Percentiles rank a stretch among this genome's conserved stretches.
phyloP scores from a whole-genome alignment of 1,139 yeast species.

The Schwanniomyces etchellsii region DNA sequence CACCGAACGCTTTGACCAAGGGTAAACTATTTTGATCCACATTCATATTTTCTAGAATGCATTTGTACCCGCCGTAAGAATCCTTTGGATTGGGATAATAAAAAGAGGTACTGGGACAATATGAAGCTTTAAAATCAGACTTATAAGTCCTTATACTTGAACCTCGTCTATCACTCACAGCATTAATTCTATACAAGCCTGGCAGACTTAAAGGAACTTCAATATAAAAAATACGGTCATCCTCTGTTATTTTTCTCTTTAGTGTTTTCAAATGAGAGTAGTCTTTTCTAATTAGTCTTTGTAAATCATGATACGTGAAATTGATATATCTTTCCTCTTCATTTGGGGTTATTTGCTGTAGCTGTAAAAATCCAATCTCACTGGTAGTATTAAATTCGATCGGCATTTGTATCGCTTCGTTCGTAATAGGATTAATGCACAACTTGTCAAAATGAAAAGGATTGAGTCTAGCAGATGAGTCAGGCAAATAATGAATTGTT shows the following conservation, averaged over 20 bases:
- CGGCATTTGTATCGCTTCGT: slow-evolving; percentile 46
- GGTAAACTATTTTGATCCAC: slow-evolving; percentile 18
- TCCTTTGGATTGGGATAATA: slow-evolving; percentile 17
- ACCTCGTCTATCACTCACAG: slow-evolving; percentile 61
- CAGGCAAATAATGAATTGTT: slow-evolving; percentile 85
- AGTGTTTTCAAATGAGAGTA: slow-evolving; percentile 27
- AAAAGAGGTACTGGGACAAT: slow-evolving; percentile 70
- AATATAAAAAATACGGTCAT: slow-evolving; percentile 37
- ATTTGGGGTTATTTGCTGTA: slow-evolving; percentile 56
- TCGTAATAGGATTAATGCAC: slow-evolving; percentile 45
- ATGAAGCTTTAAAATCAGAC: slow-evolving; percentile 61
- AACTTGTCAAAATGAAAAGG: slow-evolving; percentile 58
- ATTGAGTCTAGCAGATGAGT: slow-evolving; percentile 78
- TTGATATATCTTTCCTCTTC: slow-evolving; percentile 44
- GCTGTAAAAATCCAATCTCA: slow-evolving; percentile 62
- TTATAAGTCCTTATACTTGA: slow-evolving; percentile 59
- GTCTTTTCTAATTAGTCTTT: slow-evolving; percentile 36
- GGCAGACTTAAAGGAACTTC: slow-evolving; percentile 59
- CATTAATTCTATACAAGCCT: slow-evolving; percentile 66
- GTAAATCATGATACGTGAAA: slow-evolving; percentile 54
- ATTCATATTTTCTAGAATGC: not conserved
- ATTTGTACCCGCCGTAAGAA: not conserved
- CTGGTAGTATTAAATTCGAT: slow-evolving; percentile 77
- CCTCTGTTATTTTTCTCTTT: slow-evolving; percentile 17
- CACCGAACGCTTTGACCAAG: slow-evolving; percentile 56